These are phyloP conservation scores for Diplodia intermedia DNA, from an alignment of 2,329 filamentous ascomycete genomes.

Conservation along the genomic window DNA sequence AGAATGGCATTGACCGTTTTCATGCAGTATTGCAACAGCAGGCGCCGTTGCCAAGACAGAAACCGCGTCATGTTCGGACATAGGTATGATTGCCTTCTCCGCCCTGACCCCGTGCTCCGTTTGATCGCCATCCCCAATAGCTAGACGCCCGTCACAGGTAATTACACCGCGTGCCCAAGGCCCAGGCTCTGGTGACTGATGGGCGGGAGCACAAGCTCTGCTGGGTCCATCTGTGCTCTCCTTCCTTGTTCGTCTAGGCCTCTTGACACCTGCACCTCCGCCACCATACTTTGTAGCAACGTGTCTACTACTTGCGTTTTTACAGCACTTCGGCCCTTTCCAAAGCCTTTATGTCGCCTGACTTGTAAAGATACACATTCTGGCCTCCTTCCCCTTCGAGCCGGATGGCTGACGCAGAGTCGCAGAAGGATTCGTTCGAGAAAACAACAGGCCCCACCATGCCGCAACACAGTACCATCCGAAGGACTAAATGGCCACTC, in stretches of 20 bases:
- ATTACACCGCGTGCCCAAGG: neutral
- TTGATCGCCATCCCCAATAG: conserved; percentile 18
- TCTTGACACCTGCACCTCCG: conserved; percentile 6
- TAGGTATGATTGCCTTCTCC: neutral
- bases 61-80: conserved; percentile 19
- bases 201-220: conserved; percentile 11
- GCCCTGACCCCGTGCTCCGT: conserved; percentile 16
- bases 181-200: conserved; percentile 4
- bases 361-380: conserved; percentile 16
- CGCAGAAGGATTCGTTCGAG: conserved; percentile 26
- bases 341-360: neutral
- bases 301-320: neutral
- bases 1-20: neutral
- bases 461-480: neutral
- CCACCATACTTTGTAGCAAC: neutral
- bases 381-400: conserved; percentile 19
- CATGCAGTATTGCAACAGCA: neutral
- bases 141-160: neutral
- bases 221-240: conserved; percentile 1
- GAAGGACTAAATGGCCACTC: conserved; percentile 5
- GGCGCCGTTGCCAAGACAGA: conserved; percentile 5
- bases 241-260: neutral
- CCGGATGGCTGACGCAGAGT: conserved; percentile 13
- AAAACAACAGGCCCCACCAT: neutral
- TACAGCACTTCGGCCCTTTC: neutral